Percentiles rank a stretch among this genome's conserved stretches.
Evolutionary conservation across 2,329 filamentous ascomycete species (phyloP).

Genomic region (Diplodia intermedia): DNA sequence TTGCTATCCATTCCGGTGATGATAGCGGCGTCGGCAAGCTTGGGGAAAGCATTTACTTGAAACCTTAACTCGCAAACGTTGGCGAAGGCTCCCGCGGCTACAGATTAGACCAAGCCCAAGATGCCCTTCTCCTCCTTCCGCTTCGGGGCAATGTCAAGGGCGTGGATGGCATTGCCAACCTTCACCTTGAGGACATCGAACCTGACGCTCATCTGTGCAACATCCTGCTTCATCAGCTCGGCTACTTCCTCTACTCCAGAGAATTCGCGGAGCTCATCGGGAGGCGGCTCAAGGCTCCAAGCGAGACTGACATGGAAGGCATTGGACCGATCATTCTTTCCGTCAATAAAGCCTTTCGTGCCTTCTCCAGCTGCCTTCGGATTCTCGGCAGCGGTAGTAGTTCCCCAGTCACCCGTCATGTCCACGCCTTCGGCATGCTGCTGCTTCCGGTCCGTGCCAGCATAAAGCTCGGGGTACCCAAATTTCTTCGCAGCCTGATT

Average conservation of each 20-base stretch:
- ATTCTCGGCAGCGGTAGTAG: not conserved
- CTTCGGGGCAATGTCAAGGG: conserved; percentile 42
- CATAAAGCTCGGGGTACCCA: conserved; percentile 75
- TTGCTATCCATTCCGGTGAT: not conserved
- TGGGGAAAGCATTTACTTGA: not conserved
- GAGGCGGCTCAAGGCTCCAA: conserved; percentile 63
- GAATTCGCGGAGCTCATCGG: conserved; percentile 27
- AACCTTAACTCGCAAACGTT: not conserved
- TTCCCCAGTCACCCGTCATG: conserved; percentile 19
- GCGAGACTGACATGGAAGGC: conserved; percentile 90
- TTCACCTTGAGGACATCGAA: conserved; percentile 57
- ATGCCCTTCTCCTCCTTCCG: conserved; percentile 37
- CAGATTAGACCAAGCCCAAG: conserved; percentile 31
- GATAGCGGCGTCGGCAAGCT: not conserved
- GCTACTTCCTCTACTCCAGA: conserved; percentile 13
- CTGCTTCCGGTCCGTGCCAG: conserved; percentile 40
- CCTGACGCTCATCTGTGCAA: conserved; percentile 38
- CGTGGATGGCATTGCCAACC: conserved; percentile 52
- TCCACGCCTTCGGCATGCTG: conserved; percentile 40
- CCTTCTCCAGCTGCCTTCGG: conserved; percentile 35
- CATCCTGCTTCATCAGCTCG: conserved; percentile 34
- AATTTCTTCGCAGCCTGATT: conserved; percentile 68
- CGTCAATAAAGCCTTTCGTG: conserved; percentile 26
- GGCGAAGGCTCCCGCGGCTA: not conserved
- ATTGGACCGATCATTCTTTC: conserved; percentile 53